These are phyloP conservation scores for Cercophora samala DNA, from an alignment of 495 filamentous ascomycete species.

Conservation along the genomic window DNA sequence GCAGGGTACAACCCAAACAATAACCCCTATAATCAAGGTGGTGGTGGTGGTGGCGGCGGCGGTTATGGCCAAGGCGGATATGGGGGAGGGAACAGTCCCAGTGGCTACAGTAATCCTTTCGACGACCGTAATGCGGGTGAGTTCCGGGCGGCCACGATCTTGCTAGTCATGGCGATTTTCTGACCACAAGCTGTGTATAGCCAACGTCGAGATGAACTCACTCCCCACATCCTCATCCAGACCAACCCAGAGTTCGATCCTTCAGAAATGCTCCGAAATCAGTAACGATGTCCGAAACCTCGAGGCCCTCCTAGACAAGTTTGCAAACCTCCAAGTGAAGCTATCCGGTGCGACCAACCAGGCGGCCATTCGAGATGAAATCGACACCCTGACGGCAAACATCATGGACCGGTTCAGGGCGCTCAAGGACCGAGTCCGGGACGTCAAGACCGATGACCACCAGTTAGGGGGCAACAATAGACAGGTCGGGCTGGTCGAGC, in stretches of 20 bases:
- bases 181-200: neutral
- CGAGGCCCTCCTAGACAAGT: slow-evolving; percentile 58
- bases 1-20: slow-evolving; percentile 18
- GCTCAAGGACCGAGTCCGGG: slow-evolving; percentile 69
- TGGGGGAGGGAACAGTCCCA: neutral
- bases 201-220: slow-evolving; percentile 62
- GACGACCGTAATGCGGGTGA: slow-evolving; percentile 28
- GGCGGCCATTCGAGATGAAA: slow-evolving; percentile 49
- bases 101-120: slow-evolving; percentile 34
- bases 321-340: slow-evolving; percentile 56
- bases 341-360: slow-evolving; percentile 59
- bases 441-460: slow-evolving; percentile 75
- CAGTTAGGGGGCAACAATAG: slow-evolving; percentile 65
- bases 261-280: slow-evolving; percentile 79
- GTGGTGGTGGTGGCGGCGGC: neutral
- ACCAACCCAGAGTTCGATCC: slow-evolving; percentile 54
- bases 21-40: neutral
- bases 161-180: neutral
- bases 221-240: slow-evolving; percentile 33
- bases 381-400: slow-evolving; percentile 60
- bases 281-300: slow-evolving; percentile 72
- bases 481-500: slow-evolving; percentile 75
- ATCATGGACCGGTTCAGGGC: slow-evolving; percentile 78
- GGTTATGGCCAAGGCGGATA: neutral
- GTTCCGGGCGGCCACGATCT: slow-evolving; percentile 9